Percentiles rank a stretch among this genome's conserved stretches.
Conservation (phyloP, 495 filamentous ascomycete species). For the Neurospora sp. region DNA sequence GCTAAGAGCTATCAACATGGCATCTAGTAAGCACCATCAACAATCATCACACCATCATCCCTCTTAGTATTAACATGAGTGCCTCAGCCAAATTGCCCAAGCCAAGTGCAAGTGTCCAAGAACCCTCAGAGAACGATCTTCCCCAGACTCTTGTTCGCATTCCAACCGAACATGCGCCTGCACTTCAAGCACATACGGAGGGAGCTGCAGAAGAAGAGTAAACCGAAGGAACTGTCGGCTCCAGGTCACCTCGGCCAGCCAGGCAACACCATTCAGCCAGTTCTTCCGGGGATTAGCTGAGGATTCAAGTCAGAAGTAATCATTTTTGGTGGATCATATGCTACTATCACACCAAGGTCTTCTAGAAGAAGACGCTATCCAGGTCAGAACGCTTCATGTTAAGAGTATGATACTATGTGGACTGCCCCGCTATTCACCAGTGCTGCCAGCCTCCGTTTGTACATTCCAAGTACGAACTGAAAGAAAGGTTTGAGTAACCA, state of each 20-base stretch:
- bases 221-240: not conserved
- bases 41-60: not conserved
- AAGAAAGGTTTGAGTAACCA: not conserved
- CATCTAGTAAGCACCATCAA: slow-evolving; percentile 59
- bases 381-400: not conserved
- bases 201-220: slow-evolving; percentile 28
- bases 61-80: not conserved
- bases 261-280: not conserved
- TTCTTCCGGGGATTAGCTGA: not conserved
- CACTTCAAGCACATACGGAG: slow-evolving; percentile 42
- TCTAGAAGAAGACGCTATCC: not conserved
- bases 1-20: slow-evolving; percentile 86
- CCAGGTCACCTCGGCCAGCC: not conserved
- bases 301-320: not conserved
- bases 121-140: slow-evolving; percentile 30
- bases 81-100: slow-evolving; percentile 40
- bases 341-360: not conserved
- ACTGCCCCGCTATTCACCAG: not conserved
- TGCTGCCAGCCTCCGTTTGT: not conserved
- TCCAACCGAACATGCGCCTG: slow-evolving; percentile 55
- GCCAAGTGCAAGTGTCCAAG: slow-evolving; percentile 27
- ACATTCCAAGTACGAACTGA: not conserved
- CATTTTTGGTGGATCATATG: not conserved
- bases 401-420: not conserved
- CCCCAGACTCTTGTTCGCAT: slow-evolving; percentile 77